phyloP scores from a whole-genome alignment of 345 rosid genomes.

The Moricandia moricandioides region DNA sequence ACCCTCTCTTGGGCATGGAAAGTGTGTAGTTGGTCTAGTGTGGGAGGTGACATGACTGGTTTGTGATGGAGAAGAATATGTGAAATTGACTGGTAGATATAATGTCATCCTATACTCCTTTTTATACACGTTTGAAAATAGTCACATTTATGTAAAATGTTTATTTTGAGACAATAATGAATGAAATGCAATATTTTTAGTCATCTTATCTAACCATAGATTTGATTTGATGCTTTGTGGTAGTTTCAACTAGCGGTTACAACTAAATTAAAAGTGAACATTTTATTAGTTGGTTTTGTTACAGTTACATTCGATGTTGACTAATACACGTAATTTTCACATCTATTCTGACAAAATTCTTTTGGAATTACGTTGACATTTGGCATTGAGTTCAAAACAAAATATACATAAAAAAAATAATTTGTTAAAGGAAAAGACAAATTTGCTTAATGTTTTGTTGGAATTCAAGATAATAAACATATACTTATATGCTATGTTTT shows the following conservation, averaged over 20 bases:
- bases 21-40: constrained; percentile 26
- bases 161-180: neutral
- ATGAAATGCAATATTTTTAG: too few relatives aligned
- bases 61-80: neutral
- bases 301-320: neutral
- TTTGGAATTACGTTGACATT: neutral
- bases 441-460: neutral
- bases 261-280: neutral
- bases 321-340: constrained; percentile 1
- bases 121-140: neutral
- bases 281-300: neutral
- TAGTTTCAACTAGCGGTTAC: constrained; percentile 6
- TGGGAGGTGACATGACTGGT: constrained; percentile 20
- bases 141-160: neutral
- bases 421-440: neutral
- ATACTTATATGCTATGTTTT: neutral
- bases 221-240: neutral
- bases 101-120: neutral
- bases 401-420: neutral
- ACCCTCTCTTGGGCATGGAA: constrained; percentile 41
- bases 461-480: neutral
- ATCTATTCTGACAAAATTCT: neutral
- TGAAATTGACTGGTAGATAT: neutral
- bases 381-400: neutral
- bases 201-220: constrained; percentile 1